phyloP scores from a whole-genome alignment of 1,284 basidiomycete species.

The Caloboletus firmus region DNA sequence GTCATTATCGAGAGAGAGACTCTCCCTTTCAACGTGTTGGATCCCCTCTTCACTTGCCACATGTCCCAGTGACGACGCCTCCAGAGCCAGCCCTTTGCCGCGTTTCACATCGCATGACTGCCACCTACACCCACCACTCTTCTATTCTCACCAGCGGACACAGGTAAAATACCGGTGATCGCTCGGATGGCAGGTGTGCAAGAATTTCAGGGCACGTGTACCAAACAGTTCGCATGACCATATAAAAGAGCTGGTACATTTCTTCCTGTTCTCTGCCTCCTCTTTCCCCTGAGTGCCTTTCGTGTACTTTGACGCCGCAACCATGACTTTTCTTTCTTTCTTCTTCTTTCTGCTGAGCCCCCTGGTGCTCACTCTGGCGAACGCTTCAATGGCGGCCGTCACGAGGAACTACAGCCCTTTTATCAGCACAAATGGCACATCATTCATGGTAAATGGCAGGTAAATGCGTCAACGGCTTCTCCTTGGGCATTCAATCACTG shows the following conservation, averaged over 20 bases:
- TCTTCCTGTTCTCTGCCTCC: background rate
- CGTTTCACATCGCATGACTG: background rate
- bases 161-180: slow-evolving; percentile 5
- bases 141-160: background rate
- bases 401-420: slow-evolving; percentile 35
- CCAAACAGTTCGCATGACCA: background rate
- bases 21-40: background rate
- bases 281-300: background rate
- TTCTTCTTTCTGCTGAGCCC: slow-evolving; percentile 14
- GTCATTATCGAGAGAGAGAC: background rate
- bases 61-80: background rate
- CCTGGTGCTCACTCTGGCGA: slow-evolving; percentile 13
- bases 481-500: slow-evolving; percentile 1
- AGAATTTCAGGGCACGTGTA: slow-evolving; percentile 7
- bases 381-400: slow-evolving; percentile 17
- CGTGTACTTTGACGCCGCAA: background rate
- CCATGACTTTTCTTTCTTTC: slow-evolving; percentile 21
- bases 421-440: slow-evolving; percentile 42
- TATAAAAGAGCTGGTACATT: slow-evolving; percentile 16
- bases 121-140: background rate
- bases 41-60: background rate
- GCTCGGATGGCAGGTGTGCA: background rate
- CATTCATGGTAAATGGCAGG: slow-evolving; percentile 53
- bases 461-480: slow-evolving; percentile 24
- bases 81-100: background rate